A percentile compares a stretch with the other conserved stretches of the same genome.
phyloP scores from a whole-genome alignment of 1,284 basidiomycete genomes.

The Rhodotorula sp. region DNA sequence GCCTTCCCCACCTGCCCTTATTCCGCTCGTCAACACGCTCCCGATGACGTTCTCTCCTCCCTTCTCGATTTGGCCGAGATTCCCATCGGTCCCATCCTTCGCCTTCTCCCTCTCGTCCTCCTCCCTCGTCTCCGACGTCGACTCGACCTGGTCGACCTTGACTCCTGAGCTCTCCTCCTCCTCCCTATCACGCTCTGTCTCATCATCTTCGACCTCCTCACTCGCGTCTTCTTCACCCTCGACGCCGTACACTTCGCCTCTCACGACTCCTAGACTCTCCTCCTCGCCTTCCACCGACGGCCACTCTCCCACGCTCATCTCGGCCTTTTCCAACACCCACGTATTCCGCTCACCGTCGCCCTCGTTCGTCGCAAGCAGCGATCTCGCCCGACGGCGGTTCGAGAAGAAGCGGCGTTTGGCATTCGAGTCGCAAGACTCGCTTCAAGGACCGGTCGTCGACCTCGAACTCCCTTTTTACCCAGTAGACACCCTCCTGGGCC shows the following conservation, averaged over 20 bases:
- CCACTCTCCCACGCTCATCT: neutral
- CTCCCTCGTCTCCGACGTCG: neutral
- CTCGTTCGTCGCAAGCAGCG: neutral
- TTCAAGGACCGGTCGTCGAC: neutral
- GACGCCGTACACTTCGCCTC: constrained; percentile 1
- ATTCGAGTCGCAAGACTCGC: neutral
- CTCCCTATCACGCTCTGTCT: constrained; percentile 1
- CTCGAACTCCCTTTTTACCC: neutral
- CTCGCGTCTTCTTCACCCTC: constrained; percentile 8
- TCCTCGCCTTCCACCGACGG: neutral
- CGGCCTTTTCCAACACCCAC: neutral
- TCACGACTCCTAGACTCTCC: neutral
- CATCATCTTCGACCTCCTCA: constrained; percentile 7
- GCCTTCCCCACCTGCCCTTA: neutral
- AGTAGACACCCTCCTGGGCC: neutral
- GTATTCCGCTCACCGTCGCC: neutral
- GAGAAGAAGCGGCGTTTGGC: neutral
- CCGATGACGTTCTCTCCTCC: neutral
- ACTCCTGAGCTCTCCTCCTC: constrained; percentile 8
- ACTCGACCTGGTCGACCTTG: constrained; percentile 2
- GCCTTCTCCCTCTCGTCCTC: constrained; percentile 4
- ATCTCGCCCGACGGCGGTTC: neutral
- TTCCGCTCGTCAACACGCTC: too few relatives aligned
- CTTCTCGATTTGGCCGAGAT: neutral
- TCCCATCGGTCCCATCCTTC: constrained; percentile 8